Evolutionary conservation across 352 stramenopile genomes (phyloP), one percentile per base, ranked within the genome.

Genomic region (Phytophthora vignae): DNA sequence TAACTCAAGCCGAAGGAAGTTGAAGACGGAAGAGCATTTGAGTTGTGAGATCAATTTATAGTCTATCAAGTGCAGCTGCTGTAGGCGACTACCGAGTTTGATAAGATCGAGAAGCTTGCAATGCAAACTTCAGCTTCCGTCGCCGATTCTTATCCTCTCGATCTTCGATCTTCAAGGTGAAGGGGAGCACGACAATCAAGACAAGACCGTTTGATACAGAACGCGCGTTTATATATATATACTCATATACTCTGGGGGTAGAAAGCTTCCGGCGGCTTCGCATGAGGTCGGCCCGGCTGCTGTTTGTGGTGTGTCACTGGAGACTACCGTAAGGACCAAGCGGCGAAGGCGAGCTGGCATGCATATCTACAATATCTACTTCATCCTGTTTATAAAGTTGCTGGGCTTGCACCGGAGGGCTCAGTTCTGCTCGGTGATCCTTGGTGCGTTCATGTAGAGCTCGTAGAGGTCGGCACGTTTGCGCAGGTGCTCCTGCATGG

Each of bases 401-500:
- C 31, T 64, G 46, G 33, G 55, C 31, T 9, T 61, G 55, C n/a
- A n/a, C 3, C 31, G 12, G 55, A 10, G 19, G n/a, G 55, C 12
- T 67, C 40, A 73, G 27, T 68, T 78, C 11, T 69, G 56, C 42
- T 69, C 48, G 10, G 29, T 68, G 11, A 44, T 49, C 6, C 61
- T 54, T 49, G 73, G 55, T 44, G 64, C 53, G 55, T 76, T 83
- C 84, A 92, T 92, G 73, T 90, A 92, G 14, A 89, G 80, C 36
- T 92, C 81, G 71, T 93, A 93, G 19, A 91, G 71, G 46, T 86
- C 81, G 8, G 78, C 81, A 56, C 83, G 81, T 64, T 88, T 88
- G 58, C 79, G 78, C 21, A 98, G 82, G 59, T 98, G 94, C 52
- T 97, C 91, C 69, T 97, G 89, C 80, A 98, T 90, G 25, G 89